These are phyloP conservation scores for Hypoxylon fuscum DNA, from an alignment of 495 filamentous ascomycete species.

Conservation along the genomic window DNA sequence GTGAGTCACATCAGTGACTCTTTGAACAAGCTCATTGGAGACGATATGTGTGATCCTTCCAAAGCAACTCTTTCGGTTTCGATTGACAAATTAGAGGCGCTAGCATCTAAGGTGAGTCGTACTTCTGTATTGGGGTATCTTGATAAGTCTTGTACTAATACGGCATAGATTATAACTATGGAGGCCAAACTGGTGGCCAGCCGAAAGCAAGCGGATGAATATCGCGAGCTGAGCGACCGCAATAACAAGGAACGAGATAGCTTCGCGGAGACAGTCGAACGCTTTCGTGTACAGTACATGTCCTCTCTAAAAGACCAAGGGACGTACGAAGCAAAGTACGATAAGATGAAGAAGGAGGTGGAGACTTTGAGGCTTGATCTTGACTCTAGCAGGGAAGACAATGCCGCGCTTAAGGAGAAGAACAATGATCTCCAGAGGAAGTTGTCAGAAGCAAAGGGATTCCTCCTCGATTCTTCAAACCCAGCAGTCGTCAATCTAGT, in stretches of 20 bases:
- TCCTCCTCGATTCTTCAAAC: conserved; percentile 56
- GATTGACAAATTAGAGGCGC: conserved; percentile 47
- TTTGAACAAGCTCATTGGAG: conserved; percentile 32
- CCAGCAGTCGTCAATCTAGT: too few species aligned
- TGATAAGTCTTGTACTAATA: conserved; percentile 1
- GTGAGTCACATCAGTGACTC: conserved; percentile 35
- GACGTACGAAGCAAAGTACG: conserved; percentile 46
- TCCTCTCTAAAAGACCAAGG: conserved; percentile 51
- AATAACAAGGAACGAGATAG: conserved; percentile 45
- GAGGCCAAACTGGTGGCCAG: conserved; percentile 41
- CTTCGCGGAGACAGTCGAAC: conserved; percentile 39
- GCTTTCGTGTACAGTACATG: conserved; percentile 47
- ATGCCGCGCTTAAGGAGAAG: conserved; percentile 59
- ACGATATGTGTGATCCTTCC: conserved; percentile 24
- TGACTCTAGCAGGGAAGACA: conserved; percentile 55
- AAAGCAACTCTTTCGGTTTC: conserved; percentile 37
- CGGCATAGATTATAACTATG: conserved; percentile 43
- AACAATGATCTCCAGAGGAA: conserved; percentile 58
- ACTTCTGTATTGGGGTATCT: neutral
- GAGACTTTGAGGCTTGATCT: conserved; percentile 27
- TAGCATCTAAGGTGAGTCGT: conserved; percentile 45
- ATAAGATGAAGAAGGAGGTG: conserved; percentile 39
- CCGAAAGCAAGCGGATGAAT: conserved; percentile 28
- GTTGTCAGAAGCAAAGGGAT: conserved; percentile 57
- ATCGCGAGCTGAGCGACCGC: conserved; percentile 41